Percentiles rank a stretch among this genome's conserved stretches.
Conservation (phyloP, 176 grass and related monocot species). For the Oryza officinalis region DNA sequence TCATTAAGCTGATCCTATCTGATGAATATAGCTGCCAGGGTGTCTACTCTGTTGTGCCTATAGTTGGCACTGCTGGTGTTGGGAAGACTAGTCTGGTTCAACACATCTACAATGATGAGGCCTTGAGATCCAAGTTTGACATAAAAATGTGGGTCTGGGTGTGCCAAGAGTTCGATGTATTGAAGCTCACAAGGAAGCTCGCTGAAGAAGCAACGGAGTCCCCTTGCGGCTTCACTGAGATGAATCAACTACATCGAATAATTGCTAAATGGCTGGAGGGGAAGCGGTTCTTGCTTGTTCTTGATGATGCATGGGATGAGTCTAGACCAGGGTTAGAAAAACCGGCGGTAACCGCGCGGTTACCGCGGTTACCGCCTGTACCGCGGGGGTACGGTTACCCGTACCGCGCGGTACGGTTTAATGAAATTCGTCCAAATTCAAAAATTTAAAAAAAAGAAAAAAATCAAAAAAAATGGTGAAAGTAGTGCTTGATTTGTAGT, state of each 20-base stretch:
- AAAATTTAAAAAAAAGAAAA: no score
- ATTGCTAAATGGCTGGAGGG: slow-evolving; percentile 32
- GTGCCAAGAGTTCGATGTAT: slow-evolving; percentile 22
- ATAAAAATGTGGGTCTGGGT: slow-evolving; percentile 37
- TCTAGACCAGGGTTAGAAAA: no score
- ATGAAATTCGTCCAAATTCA: no score
- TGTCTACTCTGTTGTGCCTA: slow-evolving; percentile 24
- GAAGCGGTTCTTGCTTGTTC: slow-evolving; percentile 46
- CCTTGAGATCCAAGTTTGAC: background rate
- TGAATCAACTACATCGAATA: slow-evolving; percentile 33
- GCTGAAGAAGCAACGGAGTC: background rate
- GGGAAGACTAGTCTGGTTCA: slow-evolving; percentile 39
- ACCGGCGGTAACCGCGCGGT: no score
- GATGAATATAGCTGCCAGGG: background rate
- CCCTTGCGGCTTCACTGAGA: slow-evolving; percentile 24
- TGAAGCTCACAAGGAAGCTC: slow-evolving; percentile 24
- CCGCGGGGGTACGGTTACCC: no score
- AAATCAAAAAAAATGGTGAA: no score
- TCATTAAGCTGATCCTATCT: slow-evolving; percentile 11
- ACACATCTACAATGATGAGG: slow-evolving; percentile 14
- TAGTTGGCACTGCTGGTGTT: slow-evolving; percentile 23
- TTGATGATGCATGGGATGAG: slow-evolving; percentile 55
- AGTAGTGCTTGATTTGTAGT: no score
- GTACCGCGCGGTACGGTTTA: no score
- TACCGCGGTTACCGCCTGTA: no score